phyloP scores from a whole-genome alignment of 192 early-diverging fungal species.

The Haplosporangium gracile region DNA sequence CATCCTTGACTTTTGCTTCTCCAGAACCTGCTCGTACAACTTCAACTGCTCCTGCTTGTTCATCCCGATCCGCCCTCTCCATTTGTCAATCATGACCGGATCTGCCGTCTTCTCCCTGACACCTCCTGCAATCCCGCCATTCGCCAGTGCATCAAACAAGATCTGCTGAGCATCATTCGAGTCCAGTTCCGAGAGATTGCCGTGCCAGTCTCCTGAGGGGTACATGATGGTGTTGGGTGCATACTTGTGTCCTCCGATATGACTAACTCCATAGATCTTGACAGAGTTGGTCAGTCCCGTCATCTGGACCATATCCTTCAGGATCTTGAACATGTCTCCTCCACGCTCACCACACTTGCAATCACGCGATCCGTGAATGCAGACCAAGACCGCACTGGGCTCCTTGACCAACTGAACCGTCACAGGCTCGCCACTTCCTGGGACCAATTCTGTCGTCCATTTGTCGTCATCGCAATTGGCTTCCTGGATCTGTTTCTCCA shows the following conservation, averaged over 20 bases:
- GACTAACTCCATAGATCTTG: slow-evolving; percentile 61
- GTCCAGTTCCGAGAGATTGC: slow-evolving; percentile 49
- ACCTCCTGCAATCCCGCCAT: slow-evolving; percentile 39
- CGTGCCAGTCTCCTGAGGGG: slow-evolving; percentile 71
- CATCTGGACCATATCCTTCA: slow-evolving; percentile 56
- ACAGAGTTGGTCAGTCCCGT: slow-evolving; percentile 33
- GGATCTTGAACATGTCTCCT: slow-evolving; percentile 44
- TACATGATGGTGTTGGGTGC: slow-evolving; percentile 71
- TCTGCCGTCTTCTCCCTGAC: slow-evolving; percentile 24
- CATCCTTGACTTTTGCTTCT: slow-evolving; percentile 6
- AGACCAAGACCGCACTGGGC: slow-evolving; percentile 54
- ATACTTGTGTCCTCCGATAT: slow-evolving; percentile 71
- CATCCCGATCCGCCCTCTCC: slow-evolving; percentile 67
- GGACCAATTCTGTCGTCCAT: slow-evolving; percentile 28
- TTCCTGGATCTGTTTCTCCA: slow-evolving; percentile 29
- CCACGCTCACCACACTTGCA: slow-evolving; percentile 64
- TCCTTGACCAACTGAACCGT: slow-evolving; percentile 27
- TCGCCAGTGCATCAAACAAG: slow-evolving; percentile 58
- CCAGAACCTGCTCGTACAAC: slow-evolving; percentile 35
- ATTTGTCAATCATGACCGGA: slow-evolving; percentile 59
- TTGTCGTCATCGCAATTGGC: not conserved
- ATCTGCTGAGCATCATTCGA: slow-evolving; percentile 51
- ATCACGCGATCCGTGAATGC: slow-evolving; percentile 62
- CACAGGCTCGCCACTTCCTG: slow-evolving; percentile 39
- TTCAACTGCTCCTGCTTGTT: slow-evolving; percentile 55